phyloP scores from a whole-genome alignment of 176 grass and related monocot genomes.

The Avena insularis region DNA sequence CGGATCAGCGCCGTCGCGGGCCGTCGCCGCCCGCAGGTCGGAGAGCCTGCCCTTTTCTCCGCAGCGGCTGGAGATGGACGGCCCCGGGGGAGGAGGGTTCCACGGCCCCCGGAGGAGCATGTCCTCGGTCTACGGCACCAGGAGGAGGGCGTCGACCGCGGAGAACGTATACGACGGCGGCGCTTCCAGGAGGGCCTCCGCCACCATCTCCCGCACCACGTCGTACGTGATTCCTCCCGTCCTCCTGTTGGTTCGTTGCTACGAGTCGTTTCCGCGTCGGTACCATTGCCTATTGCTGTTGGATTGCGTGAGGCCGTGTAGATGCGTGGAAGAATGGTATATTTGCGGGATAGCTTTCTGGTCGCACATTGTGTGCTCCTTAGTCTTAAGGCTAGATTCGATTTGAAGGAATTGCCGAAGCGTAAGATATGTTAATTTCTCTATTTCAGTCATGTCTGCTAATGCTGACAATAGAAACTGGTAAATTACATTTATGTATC shows the following conservation, averaged over 20 bases:
- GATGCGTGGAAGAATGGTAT: not conserved
- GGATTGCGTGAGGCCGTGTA: not conserved
- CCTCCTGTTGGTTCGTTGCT: not conserved
- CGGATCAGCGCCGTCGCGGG: constrained; percentile 30
- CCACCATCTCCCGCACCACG: constrained; percentile 52
- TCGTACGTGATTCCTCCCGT: constrained; percentile 42
- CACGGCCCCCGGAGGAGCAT: constrained; percentile 56
- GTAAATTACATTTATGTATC: not conserved
- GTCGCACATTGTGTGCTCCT: not conserved
- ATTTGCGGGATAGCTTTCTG: not conserved
- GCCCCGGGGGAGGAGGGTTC: constrained; percentile 52
- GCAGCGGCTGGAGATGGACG: constrained; percentile 62
- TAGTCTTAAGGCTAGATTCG: constrained; percentile 24
- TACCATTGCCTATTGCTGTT: not conserved
- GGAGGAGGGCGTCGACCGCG: constrained; percentile 47
- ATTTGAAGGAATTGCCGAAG: not conserved
- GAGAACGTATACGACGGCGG: constrained; percentile 59
- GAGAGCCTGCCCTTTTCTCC: constrained; percentile 15
- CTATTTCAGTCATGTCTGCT: not conserved
- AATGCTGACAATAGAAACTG: not conserved
- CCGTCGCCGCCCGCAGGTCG: constrained; percentile 29
- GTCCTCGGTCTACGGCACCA: constrained; percentile 37
- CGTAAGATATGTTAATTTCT: not conserved
- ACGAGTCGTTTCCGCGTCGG: not conserved
- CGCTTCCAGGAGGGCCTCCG: constrained; percentile 49